Percentiles rank a stretch among this genome's conserved stretches.
Evolutionary conservation across 2,329 filamentous ascomycete genomes (phyloP).

Genomic region (Fusarium bactridioides): DNA sequence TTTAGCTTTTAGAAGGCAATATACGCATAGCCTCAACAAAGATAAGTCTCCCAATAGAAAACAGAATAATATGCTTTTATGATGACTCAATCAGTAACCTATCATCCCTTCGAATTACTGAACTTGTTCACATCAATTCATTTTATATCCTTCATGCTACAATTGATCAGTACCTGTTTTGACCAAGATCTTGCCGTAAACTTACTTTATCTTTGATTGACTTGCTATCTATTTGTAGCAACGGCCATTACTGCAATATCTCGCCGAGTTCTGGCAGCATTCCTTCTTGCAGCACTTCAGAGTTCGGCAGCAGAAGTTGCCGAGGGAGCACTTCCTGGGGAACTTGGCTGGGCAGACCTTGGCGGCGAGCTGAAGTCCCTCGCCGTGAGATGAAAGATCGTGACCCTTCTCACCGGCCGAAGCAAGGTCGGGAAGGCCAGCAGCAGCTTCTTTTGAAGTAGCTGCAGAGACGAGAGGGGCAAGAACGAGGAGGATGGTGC

Average conservation of each 20-base stretch:
- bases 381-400: neutral
- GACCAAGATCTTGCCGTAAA: fast-evolving
- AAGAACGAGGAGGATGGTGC: neutral
- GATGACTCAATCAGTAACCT: too few relatives aligned
- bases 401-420: slow-evolving; percentile 1
- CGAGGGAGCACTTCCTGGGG: slow-evolving; percentile 15
- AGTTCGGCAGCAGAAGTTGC: slow-evolving; percentile 19
- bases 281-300: slow-evolving; percentile 24
- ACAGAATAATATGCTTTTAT: too few relatives aligned
- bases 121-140: neutral
- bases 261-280: slow-evolving; percentile 19
- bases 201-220: neutral
- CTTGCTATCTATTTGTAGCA: slow-evolving; percentile 1
- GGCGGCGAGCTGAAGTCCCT: neutral
- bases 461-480: slow-evolving; percentile 7
- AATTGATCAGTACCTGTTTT: fast-evolving
- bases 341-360: slow-evolving; percentile 20
- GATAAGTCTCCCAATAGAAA: too few relatives aligned
- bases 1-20: too few relatives aligned
- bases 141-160: neutral
- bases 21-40: too few relatives aligned
- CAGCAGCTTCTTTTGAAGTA: slow-evolving; percentile 1
- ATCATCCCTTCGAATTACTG: fast-evolving
- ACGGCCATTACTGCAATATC: slow-evolving; percentile 17
- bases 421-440: slow-evolving; percentile 15